phyloP scores from a whole-genome alignment of 306 rosid species.

The Canavalia ensiformis region DNA sequence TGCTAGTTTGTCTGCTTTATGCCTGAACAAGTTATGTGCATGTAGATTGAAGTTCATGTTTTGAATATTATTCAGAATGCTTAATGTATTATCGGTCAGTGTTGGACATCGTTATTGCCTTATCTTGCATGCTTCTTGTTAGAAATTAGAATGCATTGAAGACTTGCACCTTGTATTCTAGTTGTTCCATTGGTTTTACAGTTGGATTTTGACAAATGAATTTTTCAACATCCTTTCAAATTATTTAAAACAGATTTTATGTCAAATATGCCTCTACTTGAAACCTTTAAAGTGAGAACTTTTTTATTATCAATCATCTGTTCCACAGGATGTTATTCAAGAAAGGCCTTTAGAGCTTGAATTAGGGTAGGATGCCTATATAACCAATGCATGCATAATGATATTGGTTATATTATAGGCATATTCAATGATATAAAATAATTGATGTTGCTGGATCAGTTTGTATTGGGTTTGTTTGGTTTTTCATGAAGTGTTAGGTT shows the following conservation, averaged over 20 bases:
- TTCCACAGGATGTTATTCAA: slow-evolving; percentile 11
- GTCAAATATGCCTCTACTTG: neutral
- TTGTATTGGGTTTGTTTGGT: neutral
- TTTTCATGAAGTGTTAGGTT: neutral
- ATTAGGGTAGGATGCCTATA: neutral
- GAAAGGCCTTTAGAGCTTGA: slow-evolving; percentile 11
- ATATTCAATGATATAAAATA: neutral
- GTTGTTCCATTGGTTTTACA: neutral
- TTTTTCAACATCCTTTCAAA: neutral
- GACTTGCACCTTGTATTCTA: neutral
- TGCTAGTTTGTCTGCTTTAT: neutral
- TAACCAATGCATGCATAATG: neutral
- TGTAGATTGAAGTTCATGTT: slow-evolving; percentile 7
- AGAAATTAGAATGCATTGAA: neutral
- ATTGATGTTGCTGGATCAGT: slow-evolving; percentile 5
- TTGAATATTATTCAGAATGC: neutral
- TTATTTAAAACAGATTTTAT: neutral
- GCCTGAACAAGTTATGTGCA: neutral
- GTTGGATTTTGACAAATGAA: neutral
- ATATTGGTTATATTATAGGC: slow-evolving; percentile 2
- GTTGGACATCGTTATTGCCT: slow-evolving; percentile 23
- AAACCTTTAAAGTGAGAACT: neutral
- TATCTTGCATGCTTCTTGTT: neutral
- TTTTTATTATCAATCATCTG: neutral
- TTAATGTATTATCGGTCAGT: neutral